Evolutionary conservation across 805 yeast genomes (phyloP), one percentile per base, ranked within the genome.

Genomic region (Wickerhamomyces rabaulensis): DNA sequence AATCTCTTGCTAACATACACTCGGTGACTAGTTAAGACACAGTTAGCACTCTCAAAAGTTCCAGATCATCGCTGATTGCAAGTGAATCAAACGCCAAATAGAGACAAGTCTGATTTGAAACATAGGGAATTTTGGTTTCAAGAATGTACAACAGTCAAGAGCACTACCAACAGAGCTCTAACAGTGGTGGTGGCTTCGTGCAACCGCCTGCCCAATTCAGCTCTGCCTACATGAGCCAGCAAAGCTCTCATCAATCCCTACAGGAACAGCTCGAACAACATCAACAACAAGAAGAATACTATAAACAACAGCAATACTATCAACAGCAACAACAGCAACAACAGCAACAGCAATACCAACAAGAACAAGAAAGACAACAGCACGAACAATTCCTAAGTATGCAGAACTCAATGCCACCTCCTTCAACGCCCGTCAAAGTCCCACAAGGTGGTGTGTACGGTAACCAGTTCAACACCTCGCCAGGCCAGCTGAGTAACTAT

Each of bases 211-310:
- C 66, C 2, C 64, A 57, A 42, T 69, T 68, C 45, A 64, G 69
- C 41, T 48, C 61, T 6, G 66, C 62, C 42, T 68, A 68, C 45
- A 59, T 66, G 64, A 61, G 60, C 42, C 71, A 65, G 39, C 73
- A 68, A 48, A 64, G 62, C 17, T 69, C 73, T 1, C 70, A 67
- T 16, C 71, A 62, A 38, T 69, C 73, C 1, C 51, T 69, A 19
- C 71, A 66, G 47, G 68, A 64, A 37, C 71, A 64, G 55, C 60
- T 62, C 43, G 61, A 57, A 37, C 67, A 60, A 33, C 67, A 56
- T 26, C 64, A 61, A 40, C 65, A 57, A 39, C 66, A 63, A 42
- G 67, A 63, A 42, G 59, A 60, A 27, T 68, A 63, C 31, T 63
- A 54, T 19, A 64, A 62, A 40, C 66, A 62, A 38, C 61, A 58